A percentile compares a stretch with the other conserved stretches of the same genome.
These are phyloP conservation scores for Diplodia sapinea DNA, from an alignment of 2,329 filamentous ascomycete species.

Conservation along the genomic window DNA sequence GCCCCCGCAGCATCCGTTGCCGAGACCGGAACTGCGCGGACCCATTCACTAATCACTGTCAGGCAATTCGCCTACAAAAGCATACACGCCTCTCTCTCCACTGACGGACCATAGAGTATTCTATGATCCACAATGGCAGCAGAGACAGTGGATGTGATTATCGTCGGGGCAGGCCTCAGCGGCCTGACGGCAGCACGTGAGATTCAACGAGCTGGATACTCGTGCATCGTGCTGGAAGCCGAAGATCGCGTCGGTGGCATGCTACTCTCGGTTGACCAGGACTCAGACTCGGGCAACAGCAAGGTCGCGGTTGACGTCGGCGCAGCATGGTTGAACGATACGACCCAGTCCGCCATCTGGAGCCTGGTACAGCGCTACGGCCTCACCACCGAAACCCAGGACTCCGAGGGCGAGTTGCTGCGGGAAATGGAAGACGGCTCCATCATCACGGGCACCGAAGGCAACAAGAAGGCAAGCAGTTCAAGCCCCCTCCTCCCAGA, in stretches of 20 bases:
- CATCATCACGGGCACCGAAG: constrained; percentile 4
- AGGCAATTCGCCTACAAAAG: not conserved
- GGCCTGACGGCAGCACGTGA: constrained; percentile 41
- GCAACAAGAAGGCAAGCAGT: constrained; percentile 11
- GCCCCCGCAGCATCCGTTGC: not conserved
- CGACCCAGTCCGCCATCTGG: constrained; percentile 56
- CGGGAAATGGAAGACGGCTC: constrained; percentile 13
- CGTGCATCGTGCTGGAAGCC: constrained; percentile 56
- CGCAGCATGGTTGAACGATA: constrained; percentile 66
- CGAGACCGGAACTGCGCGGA: not conserved
- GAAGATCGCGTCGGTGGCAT: constrained; percentile 60
- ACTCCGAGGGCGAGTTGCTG: constrained; percentile 49
- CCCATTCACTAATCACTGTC: not conserved
- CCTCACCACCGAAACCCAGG: constrained; percentile 56
- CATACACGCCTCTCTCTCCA: not conserved
- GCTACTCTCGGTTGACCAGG: constrained; percentile 47
- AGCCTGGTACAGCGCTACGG: constrained; percentile 50
- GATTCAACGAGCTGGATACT: constrained; percentile 48
- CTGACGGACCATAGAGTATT: not conserved
- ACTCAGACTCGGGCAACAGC: constrained; percentile 28
- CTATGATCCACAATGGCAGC: not conserved
- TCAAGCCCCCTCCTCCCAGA: not conserved
- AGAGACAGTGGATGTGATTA: constrained; percentile 35
- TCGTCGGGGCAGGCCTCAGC: constrained; percentile 55
- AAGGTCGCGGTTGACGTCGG: constrained; percentile 55